phyloP scores from a whole-genome alignment of 2,329 filamentous ascomycete species.

The Cercospora sojina region DNA sequence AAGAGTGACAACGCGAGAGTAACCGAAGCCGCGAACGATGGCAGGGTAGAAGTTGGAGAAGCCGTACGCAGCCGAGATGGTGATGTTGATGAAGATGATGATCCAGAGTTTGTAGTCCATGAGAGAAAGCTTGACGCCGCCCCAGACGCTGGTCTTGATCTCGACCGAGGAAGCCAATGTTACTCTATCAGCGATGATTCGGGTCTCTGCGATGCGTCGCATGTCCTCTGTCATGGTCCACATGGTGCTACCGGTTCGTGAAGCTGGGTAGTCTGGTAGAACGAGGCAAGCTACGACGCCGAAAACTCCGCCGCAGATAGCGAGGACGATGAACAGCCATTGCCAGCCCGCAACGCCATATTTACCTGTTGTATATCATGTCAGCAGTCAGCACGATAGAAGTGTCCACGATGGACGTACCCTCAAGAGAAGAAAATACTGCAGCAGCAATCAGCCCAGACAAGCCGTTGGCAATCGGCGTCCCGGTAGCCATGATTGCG shows the following conservation, averaged over 20 bases:
- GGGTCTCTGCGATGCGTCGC: constrained; percentile 55
- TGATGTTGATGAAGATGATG: constrained; percentile 56
- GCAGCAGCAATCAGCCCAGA: constrained; percentile 43
- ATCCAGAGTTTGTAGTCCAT: constrained; percentile 54
- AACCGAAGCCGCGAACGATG: constrained; percentile 62
- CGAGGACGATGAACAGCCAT: constrained; percentile 37
- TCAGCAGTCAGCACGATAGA: constrained; percentile 30
- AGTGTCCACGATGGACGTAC: constrained; percentile 17
- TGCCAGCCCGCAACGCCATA: constrained; percentile 44
- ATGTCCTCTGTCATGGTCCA: constrained; percentile 51
- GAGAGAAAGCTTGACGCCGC: constrained; percentile 52
- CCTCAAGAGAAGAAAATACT: constrained; percentile 38
- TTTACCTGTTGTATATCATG: background rate
- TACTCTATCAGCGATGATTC: constrained; percentile 47
- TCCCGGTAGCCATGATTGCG: constrained; percentile 31
- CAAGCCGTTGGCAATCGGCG: constrained; percentile 37
- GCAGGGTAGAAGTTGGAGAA: constrained; percentile 67
- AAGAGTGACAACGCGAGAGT: constrained; percentile 54
- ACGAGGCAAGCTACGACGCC: constrained; percentile 37
- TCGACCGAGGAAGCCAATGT: constrained; percentile 46
- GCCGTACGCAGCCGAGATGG: constrained; percentile 54
- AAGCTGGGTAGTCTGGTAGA: constrained; percentile 52
- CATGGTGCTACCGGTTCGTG: background rate
- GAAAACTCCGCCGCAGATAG: background rate
- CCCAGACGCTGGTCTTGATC: constrained; percentile 41